Evolutionary conservation across 768 basidiomycete species (phyloP), one percentile per base, ranked within the genome.

Genomic region (Serpula lacrymans): DNA sequence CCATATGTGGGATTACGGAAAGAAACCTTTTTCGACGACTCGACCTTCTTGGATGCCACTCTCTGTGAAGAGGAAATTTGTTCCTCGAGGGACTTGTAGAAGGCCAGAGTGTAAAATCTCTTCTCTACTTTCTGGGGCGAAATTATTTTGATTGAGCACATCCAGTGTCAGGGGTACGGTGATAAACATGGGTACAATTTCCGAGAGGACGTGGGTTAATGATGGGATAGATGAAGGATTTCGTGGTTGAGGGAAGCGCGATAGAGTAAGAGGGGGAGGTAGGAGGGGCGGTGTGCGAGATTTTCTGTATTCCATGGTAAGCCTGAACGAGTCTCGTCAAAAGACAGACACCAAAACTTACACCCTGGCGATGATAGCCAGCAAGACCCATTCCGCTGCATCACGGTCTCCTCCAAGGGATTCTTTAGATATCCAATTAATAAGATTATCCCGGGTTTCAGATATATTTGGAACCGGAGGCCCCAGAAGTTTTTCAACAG

Each of bases 311-410:
- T n/a, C n/a, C n/a, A n/a, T n/a, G n/a, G n/a, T 6, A 10, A 37
- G 25, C 38, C 17, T 40, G 26, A 34, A 37, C 27, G 37, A 23
- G 13, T 23, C 22, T 47, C n/a, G 39, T 13, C 31, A 23, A 36
- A 34, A 20, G 8, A 36, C 53, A 18, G 45, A 13, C 33, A 20
- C 23, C 16, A 24, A 27, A 27, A 67, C 84, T 48, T 53, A 90
- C 88, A 83, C 76, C 62, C 72, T 72, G 21, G 81, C 70, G 12
- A 84, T 68, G 32, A 70, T 53, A 30, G 72, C 65, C 20, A 90
- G 65, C 4, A 91, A 65, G 6, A 86, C 67, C 83, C 84, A 89
- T 60, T 89, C 82, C 17, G 88, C 86, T 2, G 81, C 80, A 16
- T 76, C 66, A 22, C 51, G 58, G 52, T 92, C 88, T 4, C 84